phyloP scores from a whole-genome alignment of 176 grass and related monocot genomes.

The Secale cereale region DNA sequence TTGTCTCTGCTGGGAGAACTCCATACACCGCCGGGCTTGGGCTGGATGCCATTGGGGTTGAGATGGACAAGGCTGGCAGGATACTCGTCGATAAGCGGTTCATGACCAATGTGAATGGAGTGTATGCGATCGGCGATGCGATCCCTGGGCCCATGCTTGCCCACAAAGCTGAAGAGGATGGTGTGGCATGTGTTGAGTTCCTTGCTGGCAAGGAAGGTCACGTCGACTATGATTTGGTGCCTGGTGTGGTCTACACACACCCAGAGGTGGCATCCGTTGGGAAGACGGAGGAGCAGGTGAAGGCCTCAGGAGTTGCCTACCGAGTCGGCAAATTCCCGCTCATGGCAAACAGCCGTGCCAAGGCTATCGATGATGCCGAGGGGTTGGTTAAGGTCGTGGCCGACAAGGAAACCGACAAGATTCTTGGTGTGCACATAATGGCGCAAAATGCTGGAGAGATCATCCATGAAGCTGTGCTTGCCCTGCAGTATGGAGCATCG shows the following conservation, averaged over 20 bases:
- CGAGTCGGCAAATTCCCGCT: constrained; percentile 87
- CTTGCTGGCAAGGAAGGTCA: constrained; percentile 97
- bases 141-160: constrained; percentile 99
- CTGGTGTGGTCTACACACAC: constrained; percentile 93
- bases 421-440: constrained; percentile 98
- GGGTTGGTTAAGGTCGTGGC: constrained; percentile 93
- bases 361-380: constrained; percentile 94
- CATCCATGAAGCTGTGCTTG: constrained; percentile 90
- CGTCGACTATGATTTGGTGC: constrained; percentile 89
- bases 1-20: constrained; percentile 80
- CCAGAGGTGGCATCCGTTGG: constrained; percentile 96
- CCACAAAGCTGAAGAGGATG: constrained; percentile 99
- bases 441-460: constrained; percentile 85
- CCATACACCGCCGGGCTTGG: constrained; percentile 79
- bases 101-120: constrained; percentile 85
- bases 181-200: constrained; percentile 87
- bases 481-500: constrained; percentile 92
- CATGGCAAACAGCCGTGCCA: constrained; percentile 92
- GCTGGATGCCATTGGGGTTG: constrained; percentile 71
- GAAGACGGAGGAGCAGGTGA: constrained; percentile 97
- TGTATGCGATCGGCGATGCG: constrained; percentile 90
- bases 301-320: constrained; percentile 61
- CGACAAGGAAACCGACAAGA: constrained; percentile 89
- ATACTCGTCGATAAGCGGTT: constrained; percentile 85
- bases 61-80: constrained; percentile 83